Conservation (phyloP, 371 early-diverging fungal species). For the Mortierella sp. region DNA sequence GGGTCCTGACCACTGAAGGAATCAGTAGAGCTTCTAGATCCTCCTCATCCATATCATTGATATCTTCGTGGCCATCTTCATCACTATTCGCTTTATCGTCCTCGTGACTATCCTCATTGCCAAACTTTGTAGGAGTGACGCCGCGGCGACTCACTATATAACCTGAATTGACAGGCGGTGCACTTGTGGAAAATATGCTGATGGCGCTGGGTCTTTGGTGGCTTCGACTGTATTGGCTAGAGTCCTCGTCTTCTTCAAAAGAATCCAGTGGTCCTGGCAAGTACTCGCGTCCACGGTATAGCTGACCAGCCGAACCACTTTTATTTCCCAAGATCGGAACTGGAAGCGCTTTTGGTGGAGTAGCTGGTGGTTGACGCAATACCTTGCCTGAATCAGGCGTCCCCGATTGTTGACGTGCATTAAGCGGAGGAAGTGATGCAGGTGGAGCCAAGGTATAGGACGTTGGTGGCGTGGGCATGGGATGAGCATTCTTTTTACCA, state of each 20-base stretch:
- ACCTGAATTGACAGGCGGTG: conserved; percentile 28
- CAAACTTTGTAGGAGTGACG: conserved; percentile 10
- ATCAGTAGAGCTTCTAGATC: conserved; percentile 39
- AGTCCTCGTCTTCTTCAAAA: conserved; percentile 14
- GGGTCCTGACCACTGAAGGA: conserved; percentile 19
- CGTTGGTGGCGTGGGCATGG: conserved; percentile 40
- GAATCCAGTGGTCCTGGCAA: conserved; percentile 24
- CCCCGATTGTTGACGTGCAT: conserved; percentile 13
- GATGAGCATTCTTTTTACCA: conserved; percentile 27
- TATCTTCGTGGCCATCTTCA: conserved; percentile 9
- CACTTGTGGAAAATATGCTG: conserved; percentile 43
- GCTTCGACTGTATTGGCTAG: conserved; percentile 17
- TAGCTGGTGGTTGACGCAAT: conserved; percentile 16
- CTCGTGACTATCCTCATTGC: conserved; percentile 13
- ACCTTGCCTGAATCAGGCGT: conserved; percentile 28
- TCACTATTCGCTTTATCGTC: conserved; percentile 3
- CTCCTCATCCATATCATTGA: conserved; percentile 30
- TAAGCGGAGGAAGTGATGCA: not conserved
- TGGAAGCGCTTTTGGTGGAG: conserved; percentile 27
- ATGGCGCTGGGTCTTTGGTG: conserved; percentile 33
- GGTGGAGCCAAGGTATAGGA: conserved; percentile 23
- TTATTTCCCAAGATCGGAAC: conserved; percentile 28
- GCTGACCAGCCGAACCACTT: conserved; percentile 18
- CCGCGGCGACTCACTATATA: conserved; percentile 21
- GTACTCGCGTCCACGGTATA: conserved; percentile 26